These are phyloP conservation scores for Epipyxis sp. DNA, from an alignment of 108 stramenopile species.

Conservation along the genomic window DNA sequence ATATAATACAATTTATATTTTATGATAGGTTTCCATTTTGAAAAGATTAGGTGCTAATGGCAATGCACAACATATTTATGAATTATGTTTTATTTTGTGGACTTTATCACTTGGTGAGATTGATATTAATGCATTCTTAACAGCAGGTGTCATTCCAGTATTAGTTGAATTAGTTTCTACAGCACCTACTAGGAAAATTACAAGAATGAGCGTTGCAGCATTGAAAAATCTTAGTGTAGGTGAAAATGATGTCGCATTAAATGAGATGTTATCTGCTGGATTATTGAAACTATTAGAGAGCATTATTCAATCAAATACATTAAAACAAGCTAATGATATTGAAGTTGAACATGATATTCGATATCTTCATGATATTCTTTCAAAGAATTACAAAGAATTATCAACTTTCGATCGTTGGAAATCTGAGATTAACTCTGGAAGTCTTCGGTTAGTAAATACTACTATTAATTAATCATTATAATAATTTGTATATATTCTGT, in stretches of 20 bases:
- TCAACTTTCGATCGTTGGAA: conserved; percentile 68
- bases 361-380: conserved; percentile 61
- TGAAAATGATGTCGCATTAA: background rate
- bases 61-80: conserved; percentile 79
- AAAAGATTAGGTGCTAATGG: background rate
- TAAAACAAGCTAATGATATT: conserved; percentile 12
- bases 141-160: conserved; percentile 42
- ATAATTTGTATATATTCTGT: too few species aligned
- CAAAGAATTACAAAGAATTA: conserved; percentile 81
- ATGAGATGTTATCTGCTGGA: conserved; percentile 24
- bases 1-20: too few species aligned
- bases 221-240: background rate
- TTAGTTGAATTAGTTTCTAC: conserved; percentile 40
- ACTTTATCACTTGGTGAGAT: conserved; percentile 64
- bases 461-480: too few species aligned
- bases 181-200: conserved; percentile 10
- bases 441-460: background rate
- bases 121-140: conserved; percentile 34
- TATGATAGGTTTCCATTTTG: too few species aligned
- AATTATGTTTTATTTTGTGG: conserved; percentile 83
- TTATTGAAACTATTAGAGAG: background rate
- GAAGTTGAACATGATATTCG: conserved; percentile 20
- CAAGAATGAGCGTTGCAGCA: background rate
- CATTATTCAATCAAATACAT: background rate
- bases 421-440: background rate